Percentiles rank a stretch among this genome's conserved stretches.
Evolutionary conservation across 169 alveolate species (phyloP).

Genomic region (Eimeria tenella): DNA sequence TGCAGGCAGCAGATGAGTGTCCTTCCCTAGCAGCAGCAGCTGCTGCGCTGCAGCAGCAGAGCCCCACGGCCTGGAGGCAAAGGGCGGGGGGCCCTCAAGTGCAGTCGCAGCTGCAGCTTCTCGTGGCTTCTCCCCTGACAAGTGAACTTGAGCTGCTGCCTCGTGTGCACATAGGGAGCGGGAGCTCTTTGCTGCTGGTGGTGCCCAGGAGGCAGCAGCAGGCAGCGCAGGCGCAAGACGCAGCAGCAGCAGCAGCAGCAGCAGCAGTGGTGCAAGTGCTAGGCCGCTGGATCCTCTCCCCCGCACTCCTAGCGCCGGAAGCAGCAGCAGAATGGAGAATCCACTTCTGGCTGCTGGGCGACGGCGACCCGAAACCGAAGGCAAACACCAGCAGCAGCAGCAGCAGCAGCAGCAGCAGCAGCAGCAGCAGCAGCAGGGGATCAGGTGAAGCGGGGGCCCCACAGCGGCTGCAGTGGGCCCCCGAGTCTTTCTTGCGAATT

Average conservation of each 20-base stretch:
- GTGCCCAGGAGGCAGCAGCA: conserved; percentile 12
- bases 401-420: neutral
- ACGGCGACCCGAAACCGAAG: conserved; percentile 6
- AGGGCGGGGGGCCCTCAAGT: neutral
- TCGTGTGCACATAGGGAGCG: conserved; percentile 38
- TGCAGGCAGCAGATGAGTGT: neutral
- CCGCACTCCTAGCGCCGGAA: neutral
- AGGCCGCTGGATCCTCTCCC: conserved; percentile 58
- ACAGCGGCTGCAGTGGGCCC: neutral
- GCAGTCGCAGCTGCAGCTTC: neutral
- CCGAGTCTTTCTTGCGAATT: neutral
- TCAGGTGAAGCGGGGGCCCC: neutral
- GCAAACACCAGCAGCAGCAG: neutral
- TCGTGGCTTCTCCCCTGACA: neutral
- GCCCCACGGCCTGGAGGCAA: no score
- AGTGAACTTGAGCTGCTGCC: neutral
- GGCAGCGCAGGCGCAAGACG: neutral
- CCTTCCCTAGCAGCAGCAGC: neutral
- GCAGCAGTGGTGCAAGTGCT: conserved; percentile 49
- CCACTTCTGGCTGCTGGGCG: conserved; percentile 65
- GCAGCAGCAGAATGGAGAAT: conserved; percentile 6
- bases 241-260: conserved; percentile 21
- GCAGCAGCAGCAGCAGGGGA: neutral
- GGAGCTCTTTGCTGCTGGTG: conserved; percentile 21
- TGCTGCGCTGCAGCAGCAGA: no score